These are phyloP conservation scores for Canavalia ensiformis DNA, from an alignment of 306 rosid species.

Conservation along the genomic window DNA sequence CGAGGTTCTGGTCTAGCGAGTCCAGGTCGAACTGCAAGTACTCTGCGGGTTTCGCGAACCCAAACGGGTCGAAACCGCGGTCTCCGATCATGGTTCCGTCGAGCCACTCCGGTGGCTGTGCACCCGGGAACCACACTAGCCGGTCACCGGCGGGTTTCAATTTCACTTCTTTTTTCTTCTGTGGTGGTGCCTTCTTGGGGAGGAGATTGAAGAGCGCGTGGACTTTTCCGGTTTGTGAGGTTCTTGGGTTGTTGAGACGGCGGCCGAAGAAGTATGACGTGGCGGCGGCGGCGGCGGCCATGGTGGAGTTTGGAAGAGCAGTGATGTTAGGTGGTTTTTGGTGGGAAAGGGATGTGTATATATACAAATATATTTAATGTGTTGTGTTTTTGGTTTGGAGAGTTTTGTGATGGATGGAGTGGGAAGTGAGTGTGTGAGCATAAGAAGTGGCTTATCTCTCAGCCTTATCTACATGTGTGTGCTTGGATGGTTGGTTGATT, in stretches of 20 bases:
- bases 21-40: constrained; percentile 78
- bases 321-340: not conserved
- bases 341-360: constrained; percentile 22
- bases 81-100: constrained; percentile 73
- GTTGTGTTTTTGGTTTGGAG: not conserved
- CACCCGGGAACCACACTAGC: constrained; percentile 74
- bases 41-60: constrained; percentile 74
- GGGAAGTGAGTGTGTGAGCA: constrained; percentile 44
- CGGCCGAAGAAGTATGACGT: constrained; percentile 71
- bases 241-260: constrained; percentile 30
- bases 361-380: not conserved
- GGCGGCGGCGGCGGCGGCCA: constrained; percentile 65
- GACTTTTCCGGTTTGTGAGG: constrained; percentile 48
- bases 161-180: constrained; percentile 48
- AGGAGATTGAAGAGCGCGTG: constrained; percentile 61
- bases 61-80: constrained; percentile 79
- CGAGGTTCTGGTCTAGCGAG: constrained; percentile 83
- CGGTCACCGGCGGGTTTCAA: constrained; percentile 42
- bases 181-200: constrained; percentile 47
- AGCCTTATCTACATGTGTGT: constrained; percentile 65
- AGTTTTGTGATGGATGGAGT: constrained; percentile 42
- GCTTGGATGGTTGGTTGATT: constrained; percentile 48
- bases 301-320: constrained; percentile 28
- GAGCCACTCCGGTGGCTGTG: constrained; percentile 76
- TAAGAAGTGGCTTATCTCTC: constrained; percentile 50